Evolutionary conservation across 257 asterid species (phyloP).

Genomic region (Primulina tabacum): DNA sequence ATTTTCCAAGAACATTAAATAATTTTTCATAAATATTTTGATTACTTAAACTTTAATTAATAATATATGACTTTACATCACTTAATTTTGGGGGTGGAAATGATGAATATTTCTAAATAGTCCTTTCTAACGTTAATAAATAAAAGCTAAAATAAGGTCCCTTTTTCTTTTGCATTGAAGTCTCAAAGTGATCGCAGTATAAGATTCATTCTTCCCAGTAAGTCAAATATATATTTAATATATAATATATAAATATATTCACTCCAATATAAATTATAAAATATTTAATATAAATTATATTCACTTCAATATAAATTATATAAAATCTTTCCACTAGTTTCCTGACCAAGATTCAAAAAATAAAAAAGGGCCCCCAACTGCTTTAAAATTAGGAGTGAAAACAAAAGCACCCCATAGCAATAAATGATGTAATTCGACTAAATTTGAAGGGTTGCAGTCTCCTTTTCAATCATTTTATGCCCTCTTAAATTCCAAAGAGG

Average conservation of each 20-base stretch:
- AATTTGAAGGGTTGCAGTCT: conserved; percentile 14
- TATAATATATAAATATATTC: no score
- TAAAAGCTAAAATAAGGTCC: no score
- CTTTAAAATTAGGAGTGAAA: neutral
- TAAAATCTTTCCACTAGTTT: neutral
- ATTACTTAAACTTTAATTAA: no score
- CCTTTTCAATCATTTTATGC: conserved; percentile 31
- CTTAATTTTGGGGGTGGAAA: neutral
- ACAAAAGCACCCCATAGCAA: neutral
- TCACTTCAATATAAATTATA: no score
- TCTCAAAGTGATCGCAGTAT: neutral
- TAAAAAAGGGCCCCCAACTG: neutral
- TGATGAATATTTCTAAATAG: no score
- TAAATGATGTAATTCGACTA: neutral
- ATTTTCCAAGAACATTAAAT: no score
- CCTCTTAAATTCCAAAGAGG: conserved; percentile 43
- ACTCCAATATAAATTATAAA: no score
- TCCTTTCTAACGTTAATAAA: no score
- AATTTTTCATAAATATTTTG: no score
- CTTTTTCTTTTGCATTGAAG: neutral
- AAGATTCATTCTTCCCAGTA: neutral
- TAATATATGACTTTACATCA: neutral
- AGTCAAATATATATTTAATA: neutral
- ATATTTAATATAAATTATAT: no score
- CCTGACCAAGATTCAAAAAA: neutral